Evolutionary conservation across 2,329 filamentous ascomycete species (phyloP), one percentile per base, ranked within the genome.

Genomic region (Bipolaris bicolor): DNA sequence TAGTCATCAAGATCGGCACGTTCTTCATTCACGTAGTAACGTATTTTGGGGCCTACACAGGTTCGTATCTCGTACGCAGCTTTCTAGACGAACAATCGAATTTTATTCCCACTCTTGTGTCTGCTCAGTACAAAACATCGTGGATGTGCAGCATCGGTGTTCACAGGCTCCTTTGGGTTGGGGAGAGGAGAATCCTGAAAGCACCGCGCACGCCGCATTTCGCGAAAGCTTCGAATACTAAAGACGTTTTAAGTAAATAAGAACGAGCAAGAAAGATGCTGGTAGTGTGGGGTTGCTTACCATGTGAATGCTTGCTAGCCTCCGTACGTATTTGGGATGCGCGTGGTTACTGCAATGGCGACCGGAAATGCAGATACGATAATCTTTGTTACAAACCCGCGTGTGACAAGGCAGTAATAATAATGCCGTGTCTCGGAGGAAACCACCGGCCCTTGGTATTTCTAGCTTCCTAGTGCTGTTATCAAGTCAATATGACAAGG

Each of bases 61-160:
- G 36, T 34, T 7, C n/a, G 33, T 16, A 9, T 29, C 29, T 33
- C 9, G n/a, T 36, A 16, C 3, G 16, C 6, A 9, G 57, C 11
- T 29, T 18, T 41, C 24, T 50, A 60, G 36, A 60, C 34, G 16
- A 31, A 49, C 3, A 18, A 40, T 15, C 22, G 40, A 13, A 40
- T 33, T 33, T 53, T 53, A 18, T 45, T 46, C 20, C 26, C 49
- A 15, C 45, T 57, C 11, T 24, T 29, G 26, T 49, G 13, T 36
- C 11, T 52, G 22, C 47, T 50, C 33, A 40, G 40, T n/a, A 49
- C 45, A 57, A 11, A 49, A 22, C 43, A 52, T 50, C 15, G 34
- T 22, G 33, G 5, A 4, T 39, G 3, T 20, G 22, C n/a, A 3
- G 3, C 29, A 31, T 46, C 40, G 34, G 34, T 4, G 20, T 41